These are phyloP conservation scores for Crithidia fasciculata DNA, from an alignment of 208 protist species.

Conservation along the genomic window DNA sequence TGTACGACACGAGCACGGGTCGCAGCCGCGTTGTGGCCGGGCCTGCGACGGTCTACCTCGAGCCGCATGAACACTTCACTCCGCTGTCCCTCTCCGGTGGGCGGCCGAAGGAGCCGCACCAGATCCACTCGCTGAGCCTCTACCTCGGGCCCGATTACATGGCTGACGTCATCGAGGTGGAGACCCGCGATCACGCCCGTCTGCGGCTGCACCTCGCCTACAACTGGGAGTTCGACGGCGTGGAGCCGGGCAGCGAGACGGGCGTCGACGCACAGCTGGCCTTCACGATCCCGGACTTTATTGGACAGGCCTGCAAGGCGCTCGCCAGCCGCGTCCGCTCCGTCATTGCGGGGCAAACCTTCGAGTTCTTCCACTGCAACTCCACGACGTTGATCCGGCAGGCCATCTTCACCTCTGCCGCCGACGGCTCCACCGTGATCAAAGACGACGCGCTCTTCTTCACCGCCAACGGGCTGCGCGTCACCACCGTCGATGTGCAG, in stretches of 20 bases:
- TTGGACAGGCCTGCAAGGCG: constrained; percentile 95
- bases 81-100: constrained; percentile 85
- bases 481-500: constrained; percentile 95
- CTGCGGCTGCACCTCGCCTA: constrained; percentile 94
- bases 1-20: constrained; percentile 93
- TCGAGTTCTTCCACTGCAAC: constrained; percentile 97
- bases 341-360: constrained; percentile 85
- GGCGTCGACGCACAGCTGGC: constrained; percentile 38
- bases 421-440: constrained; percentile 39
- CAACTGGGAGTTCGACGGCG: constrained; percentile 95
- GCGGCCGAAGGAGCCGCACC: constrained; percentile 74
- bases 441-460: constrained; percentile 73
- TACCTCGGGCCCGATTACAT: constrained; percentile 97
- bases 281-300: constrained; percentile 96
- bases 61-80: constrained; percentile 86
- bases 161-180: constrained; percentile 92
- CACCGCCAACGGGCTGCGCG: constrained; percentile 86
- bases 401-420: constrained; percentile 87
- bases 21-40: constrained; percentile 78
- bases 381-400: constrained; percentile 92
- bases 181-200: constrained; percentile 95
- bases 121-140: constrained; percentile 92
- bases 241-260: constrained; percentile 1
- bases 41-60: constrained; percentile 70
- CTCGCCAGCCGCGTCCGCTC: constrained; percentile 94